Base-by-base conservation (phyloP, 2,329 filamentous ascomycete genomes). In the Gnomoniopsis sp. region DNA sequence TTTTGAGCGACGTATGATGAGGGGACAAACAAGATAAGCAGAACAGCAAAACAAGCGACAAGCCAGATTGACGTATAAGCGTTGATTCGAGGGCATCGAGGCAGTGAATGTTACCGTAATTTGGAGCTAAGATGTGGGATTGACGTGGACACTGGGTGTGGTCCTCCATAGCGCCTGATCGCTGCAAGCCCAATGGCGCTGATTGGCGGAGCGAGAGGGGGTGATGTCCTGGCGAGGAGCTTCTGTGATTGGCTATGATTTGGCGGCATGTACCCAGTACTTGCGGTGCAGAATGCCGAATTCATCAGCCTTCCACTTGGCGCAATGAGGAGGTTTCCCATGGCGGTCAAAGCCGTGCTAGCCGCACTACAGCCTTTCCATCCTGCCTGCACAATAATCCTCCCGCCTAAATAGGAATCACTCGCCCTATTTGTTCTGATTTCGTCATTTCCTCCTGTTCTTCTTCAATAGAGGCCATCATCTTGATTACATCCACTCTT, bases 301-400 rank as follows among this genome's bases (percentile, higher is more conserved):
- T 41, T 41, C 36, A 41, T 41, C 36, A 41, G 36, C 36, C 36
- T 41, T 41, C 36, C 67, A 56, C 67, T 30, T 30, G 26, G 26
- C 26, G 26, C 4, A 30, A 30, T 30, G 26, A 30, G 26, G 26
- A 30, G 26, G 26, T 30, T n/a, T n/a, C 26, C 26, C 26, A 30
- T 30, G 26, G 26, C 26, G 26, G 26, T 67, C 22, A 69, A 69
- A 50, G 60, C 68, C 30, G 64, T 65, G n/a, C n/a, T n/a, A n/a
- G n/a, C n/a, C n/a, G n/a, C n/a, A n/a, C n/a, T n/a, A 19, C 67
- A 68, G 19, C 57, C 54, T 52, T 53, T 47, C 22, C 60, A 53
- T 21, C 50, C 50, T 26, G 26, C 50, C 44, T 33, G 52, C 52
- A 21, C 43, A 48, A 34, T 14, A 38, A 14, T n/a, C 53, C 41